Evolutionary conservation across 441 rosid genomes (phyloP).

Genomic region (Pelargonium cotyledonis): DNA sequence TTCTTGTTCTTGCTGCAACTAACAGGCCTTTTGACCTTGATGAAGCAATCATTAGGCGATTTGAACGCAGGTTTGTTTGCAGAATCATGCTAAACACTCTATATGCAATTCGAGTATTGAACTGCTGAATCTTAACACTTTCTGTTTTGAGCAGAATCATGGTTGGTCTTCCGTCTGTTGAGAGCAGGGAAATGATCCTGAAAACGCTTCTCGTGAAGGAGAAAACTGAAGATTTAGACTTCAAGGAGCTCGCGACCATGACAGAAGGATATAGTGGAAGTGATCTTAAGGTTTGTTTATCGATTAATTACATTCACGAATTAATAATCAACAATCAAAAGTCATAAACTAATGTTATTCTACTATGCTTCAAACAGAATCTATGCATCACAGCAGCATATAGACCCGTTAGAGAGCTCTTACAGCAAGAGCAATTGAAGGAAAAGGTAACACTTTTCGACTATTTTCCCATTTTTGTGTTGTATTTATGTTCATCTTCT

Average conservation of each 20-base stretch:
- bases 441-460: constrained; percentile 39
- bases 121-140: not conserved
- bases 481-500: not conserved
- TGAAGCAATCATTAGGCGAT: constrained; percentile 96
- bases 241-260: constrained; percentile 74
- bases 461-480: not conserved
- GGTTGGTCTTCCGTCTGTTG: constrained; percentile 82
- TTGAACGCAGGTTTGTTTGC: constrained; percentile 69
- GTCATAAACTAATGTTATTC: constrained; percentile 9
- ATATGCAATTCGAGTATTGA: not conserved
- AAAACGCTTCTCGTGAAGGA: constrained; percentile 80
- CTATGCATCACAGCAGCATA: constrained; percentile 88
- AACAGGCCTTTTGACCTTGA: constrained; percentile 98
- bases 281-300: constrained; percentile 79
- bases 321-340: not conserved
- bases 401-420: constrained; percentile 83
- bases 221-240: constrained; percentile 65
- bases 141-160: constrained; percentile 49
- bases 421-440: constrained; percentile 72
- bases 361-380: constrained; percentile 55
- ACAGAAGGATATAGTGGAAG: constrained; percentile 95
- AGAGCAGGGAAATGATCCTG: constrained; percentile 80
- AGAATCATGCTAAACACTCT: too few relatives aligned
- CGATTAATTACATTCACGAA: constrained; percentile 2
- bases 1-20: constrained; percentile 98